Base-by-base conservation (phyloP, 805 yeast species). In the Kazachstania kunashirensis region DNA sequence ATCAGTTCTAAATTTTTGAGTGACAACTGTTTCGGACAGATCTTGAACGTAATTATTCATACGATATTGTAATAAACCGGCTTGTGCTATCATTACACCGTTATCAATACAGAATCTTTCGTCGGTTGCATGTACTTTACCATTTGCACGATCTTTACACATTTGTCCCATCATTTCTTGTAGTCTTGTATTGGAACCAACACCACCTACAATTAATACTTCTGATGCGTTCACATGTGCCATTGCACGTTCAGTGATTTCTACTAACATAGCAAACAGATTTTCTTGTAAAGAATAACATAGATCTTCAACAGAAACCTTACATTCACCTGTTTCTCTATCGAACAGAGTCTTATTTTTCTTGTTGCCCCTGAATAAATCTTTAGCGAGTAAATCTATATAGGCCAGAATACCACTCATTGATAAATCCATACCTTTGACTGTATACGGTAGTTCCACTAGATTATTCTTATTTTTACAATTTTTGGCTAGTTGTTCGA, bases 71-170 rank as follows among this genome's bases (percentile, higher is more conserved):
- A 92, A 58, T 33, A 92, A 63, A 0, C 98, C 98, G 0, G 98
- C 97, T 52, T 92, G 98, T 0, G 98, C 98, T 50, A 92, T 92
- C 98, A 92, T 92, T 26, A 89, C 92, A 9, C 98, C 98, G 53
- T 92, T 92, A 56, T 92, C 98, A 30, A 92, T 92, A 61, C 98
- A 92, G 55, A 92, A 89, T 40, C 97, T 63, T 54, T 92, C 97
- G 59, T 92, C 98, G 0, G 98, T 92, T 3, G 98, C 96, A 55
- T 70, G 85, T 3, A 92, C 79, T n/a, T 74, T 69, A 0, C 97
- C 97, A 46, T 78, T 77, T 9, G 63, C 59, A 45, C 98, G 67
- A 51, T 88, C 97, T 31, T 70, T 59, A 15, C 89, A 94, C 98
- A 92, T 92, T 31, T 71, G 62, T n/a, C 72, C 83, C 98, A 92